Evolutionary conservation across 2,329 filamentous ascomycete genomes (phyloP), one percentile per base, ranked within the genome.

Genomic region (Clarireedia monteithiana): DNA sequence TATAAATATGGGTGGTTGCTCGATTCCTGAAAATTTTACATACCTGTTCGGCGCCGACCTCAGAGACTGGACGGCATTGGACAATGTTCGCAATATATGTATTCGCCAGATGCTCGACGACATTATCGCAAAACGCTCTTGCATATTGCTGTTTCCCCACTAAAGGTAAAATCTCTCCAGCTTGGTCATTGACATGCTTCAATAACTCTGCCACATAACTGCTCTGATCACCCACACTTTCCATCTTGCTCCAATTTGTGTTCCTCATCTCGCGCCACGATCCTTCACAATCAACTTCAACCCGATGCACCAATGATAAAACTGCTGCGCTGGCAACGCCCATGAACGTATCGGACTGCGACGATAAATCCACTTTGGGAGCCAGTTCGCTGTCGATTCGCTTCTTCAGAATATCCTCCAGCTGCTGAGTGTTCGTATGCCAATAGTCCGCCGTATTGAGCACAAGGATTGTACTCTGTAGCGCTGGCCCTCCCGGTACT

Each of bases 391-490:
- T 77, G 61, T 97, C 94, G 60, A 99, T 91, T 9, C 91, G 84
- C 64, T 88, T 86, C 72, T 90, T 92, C 71, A 99, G 91, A 70
- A 89, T 96, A 66, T 97, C 91, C 69, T 97, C 92, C 0, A 99
- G 78, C 68, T 97, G 92, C 48, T 85, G 91, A 49, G 91, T 94
- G 30, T 95, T 97, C 26, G 83, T 84, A 68, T 96, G 92, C 81
- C 94, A 99, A 70, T 97, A 99, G 68, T 99, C 94, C 0, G 94
- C 92, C 1, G 94, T 97, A 69, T 99, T 99, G 48, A 99, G 77
- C 1, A 97, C 91, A 3, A 95, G 75, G 14, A 96, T 81, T 3
- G 88, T 81, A 60, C 96, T 88, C 65, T 96, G 85, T 2, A 94
- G 66, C 3, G 77, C 72, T 2, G 81, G 75, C 66, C 72, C 88